These are phyloP conservation scores for Boeremia lycopersici DNA, from an alignment of 2,329 filamentous ascomycete species.

Conservation along the genomic window DNA sequence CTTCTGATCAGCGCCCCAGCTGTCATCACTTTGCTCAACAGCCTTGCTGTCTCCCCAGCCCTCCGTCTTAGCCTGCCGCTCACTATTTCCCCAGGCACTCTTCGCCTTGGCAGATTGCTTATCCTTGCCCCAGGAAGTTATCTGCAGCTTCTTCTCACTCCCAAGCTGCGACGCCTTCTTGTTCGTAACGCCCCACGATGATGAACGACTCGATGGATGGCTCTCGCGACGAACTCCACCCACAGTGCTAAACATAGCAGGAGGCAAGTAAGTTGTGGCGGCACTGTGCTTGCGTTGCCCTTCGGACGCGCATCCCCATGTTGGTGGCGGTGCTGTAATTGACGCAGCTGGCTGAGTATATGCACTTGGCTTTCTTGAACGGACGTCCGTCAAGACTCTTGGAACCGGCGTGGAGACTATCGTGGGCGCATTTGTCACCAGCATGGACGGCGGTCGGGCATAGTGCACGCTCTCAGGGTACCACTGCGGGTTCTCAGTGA, in stretches of 20 bases:
- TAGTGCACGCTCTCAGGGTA: neutral
- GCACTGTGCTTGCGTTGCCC: conserved; percentile 1
- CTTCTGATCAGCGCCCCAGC: neutral
- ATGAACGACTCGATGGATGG: neutral
- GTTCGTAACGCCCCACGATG: conserved; percentile 12
- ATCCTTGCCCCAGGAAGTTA: neutral
- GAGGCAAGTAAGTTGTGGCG: conserved; percentile 2
- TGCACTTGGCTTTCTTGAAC: neutral
- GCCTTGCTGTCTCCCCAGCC: neutral
- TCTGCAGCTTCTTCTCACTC: neutral
- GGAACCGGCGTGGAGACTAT: neutral
- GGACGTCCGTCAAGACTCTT: neutral
- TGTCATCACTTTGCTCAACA: neutral
- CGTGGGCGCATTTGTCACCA: conserved; percentile 15
- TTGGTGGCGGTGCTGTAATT: conserved; percentile 3
- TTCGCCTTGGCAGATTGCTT: neutral
- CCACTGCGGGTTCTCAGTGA: neutral
- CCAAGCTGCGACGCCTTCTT: neutral
- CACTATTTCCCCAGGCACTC: neutral
- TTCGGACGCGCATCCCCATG: conserved; percentile 8
- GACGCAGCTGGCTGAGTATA: neutral
- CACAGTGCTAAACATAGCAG: conserved; percentile 12
- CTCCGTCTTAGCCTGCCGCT: neutral
- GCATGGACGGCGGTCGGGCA: neutral
- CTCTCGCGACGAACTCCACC: neutral